Conservation (phyloP, 1,139 yeast genomes). For the Yamadazyma atlantica region DNA sequence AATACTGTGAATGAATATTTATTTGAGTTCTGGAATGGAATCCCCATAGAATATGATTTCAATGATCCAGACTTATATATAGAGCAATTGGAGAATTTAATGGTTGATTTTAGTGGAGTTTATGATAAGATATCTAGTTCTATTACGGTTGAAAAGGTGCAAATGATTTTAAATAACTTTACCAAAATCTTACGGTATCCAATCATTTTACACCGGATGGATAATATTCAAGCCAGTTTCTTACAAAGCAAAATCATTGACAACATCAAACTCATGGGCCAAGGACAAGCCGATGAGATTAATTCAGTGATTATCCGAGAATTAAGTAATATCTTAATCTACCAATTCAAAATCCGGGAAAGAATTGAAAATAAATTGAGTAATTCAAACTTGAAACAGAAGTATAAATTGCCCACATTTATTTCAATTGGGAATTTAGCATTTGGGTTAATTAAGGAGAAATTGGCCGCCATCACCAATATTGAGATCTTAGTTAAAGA, state of each 20-base stretch:
- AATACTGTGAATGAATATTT: slow-evolving; percentile 38
- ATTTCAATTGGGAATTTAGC: slow-evolving; percentile 59
- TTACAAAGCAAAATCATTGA: slow-evolving; percentile 54
- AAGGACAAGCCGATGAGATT: slow-evolving; percentile 24
- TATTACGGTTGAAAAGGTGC: slow-evolving; percentile 31
- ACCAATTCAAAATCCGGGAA: slow-evolving; percentile 61
- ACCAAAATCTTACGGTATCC: slow-evolving; percentile 70
- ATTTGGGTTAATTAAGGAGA: slow-evolving; percentile 38
- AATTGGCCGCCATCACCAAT: slow-evolving; percentile 31
- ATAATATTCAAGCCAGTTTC: slow-evolving; percentile 49
- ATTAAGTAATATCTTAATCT: slow-evolving; percentile 48
- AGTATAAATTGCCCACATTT: slow-evolving; percentile 62
- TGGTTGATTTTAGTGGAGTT: slow-evolving; percentile 50
- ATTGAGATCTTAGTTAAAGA: slow-evolving; percentile 41
- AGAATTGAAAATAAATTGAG: slow-evolving; percentile 44
- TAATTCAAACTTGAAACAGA: slow-evolving; percentile 25
- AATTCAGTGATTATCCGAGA: slow-evolving; percentile 52
- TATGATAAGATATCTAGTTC: slow-evolving; percentile 28
- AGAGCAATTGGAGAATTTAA: slow-evolving; percentile 52
- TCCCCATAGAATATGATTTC: slow-evolving; percentile 61
- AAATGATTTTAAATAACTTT: slow-evolving; percentile 43
- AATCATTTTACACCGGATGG: slow-evolving; percentile 50
- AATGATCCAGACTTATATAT: slow-evolving; percentile 50
- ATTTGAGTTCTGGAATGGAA: slow-evolving; percentile 64
- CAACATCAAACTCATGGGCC: slow-evolving; percentile 28